These are phyloP conservation scores for Nannochloris sp. DNA, from an alignment of 139 green algal genomes.

Conservation along the genomic window DNA sequence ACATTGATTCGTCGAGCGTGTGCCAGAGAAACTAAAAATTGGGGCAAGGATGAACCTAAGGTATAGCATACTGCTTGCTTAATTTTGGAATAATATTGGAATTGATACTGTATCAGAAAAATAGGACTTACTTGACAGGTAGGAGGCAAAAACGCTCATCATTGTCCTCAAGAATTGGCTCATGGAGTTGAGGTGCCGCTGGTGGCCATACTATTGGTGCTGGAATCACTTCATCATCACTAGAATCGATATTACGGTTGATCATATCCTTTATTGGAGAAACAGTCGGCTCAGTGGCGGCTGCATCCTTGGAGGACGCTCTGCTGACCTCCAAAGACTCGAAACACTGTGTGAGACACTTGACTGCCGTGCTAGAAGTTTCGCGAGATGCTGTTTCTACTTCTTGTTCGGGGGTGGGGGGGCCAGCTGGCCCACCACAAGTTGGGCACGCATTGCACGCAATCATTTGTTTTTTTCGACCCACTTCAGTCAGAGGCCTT, in stretches of 20 bases:
- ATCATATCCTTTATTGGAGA: background rate
- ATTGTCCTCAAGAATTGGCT: slow-evolving; percentile 26
- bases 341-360: background rate
- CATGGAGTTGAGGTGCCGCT: background rate
- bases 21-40: background rate
- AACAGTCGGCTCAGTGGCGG: no score
- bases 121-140: slow-evolving; percentile 24
- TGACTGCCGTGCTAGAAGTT: background rate
- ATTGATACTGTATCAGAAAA: no score
- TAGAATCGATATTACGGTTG: background rate
- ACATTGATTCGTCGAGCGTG: background rate
- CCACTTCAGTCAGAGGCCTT: no score
- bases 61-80: no score
- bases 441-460: background rate
- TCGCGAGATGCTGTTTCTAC: background rate
- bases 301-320: background rate
- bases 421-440: background rate
- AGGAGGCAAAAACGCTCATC: slow-evolving; percentile 30
- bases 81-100: no score
- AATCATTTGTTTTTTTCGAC: background rate
- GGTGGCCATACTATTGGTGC: background rate
- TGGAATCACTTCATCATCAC: background rate
- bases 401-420: background rate
- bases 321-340: background rate
- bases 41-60: background rate